Percentiles rank a stretch among this genome's conserved stretches.
phyloP scores from a whole-genome alignment of 2,329 filamentous ascomycete species.

The Fusarium sp. region DNA sequence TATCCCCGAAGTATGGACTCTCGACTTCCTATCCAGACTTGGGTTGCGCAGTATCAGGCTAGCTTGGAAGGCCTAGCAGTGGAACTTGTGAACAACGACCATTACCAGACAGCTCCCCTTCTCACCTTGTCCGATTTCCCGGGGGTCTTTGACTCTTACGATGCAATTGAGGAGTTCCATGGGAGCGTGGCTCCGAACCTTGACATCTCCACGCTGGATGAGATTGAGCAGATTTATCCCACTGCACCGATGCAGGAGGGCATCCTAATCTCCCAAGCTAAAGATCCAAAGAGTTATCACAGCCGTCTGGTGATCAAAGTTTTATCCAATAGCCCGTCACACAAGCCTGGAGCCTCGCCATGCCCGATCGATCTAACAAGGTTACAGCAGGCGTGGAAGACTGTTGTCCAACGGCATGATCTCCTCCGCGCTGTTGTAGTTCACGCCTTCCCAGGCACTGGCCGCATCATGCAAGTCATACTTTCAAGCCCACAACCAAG shows the following conservation, averaged over 20 bases:
- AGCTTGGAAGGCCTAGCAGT: neutral
- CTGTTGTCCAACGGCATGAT: neutral
- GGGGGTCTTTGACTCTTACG: slow-evolving; percentile 5
- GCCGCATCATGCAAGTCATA: neutral
- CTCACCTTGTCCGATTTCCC: slow-evolving; percentile 14
- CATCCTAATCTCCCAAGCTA: slow-evolving; percentile 10
- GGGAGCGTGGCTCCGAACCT: neutral
- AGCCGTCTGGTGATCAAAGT: slow-evolving; percentile 5
- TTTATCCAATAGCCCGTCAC: neutral
- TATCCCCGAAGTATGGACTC: neutral
- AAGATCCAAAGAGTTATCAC: slow-evolving; percentile 5
- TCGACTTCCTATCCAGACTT: neutral
- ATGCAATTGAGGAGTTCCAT: slow-evolving; percentile 9
- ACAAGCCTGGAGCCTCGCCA: neutral
- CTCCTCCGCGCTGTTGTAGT: neutral
- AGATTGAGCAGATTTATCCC: slow-evolving; percentile 8
- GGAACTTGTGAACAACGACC: neutral
- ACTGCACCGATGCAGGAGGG: slow-evolving; percentile 2
- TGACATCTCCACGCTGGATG: neutral
- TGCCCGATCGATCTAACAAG: neutral
- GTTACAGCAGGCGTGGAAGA: slow-evolving; percentile 3
- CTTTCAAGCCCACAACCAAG: neutral
- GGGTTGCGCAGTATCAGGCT: slow-evolving; percentile 6
- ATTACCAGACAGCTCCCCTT: neutral
- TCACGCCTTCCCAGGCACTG: neutral